Conservation (phyloP, 768 basidiomycete genomes). For the Psilocybe sp. region DNA sequence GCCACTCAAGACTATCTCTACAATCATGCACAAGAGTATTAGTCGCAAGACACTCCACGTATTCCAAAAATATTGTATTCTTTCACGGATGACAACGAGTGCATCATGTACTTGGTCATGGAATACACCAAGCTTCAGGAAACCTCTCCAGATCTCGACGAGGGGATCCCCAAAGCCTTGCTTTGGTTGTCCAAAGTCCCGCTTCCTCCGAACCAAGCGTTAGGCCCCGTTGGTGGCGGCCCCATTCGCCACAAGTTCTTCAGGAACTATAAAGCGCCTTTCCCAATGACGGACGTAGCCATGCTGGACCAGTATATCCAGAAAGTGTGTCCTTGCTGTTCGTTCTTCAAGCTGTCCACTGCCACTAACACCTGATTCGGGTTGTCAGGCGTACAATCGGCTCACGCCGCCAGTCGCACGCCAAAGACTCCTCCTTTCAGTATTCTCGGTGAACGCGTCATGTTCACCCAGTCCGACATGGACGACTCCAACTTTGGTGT, state of each 20-base stretch:
- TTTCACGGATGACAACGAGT: slow-evolving; percentile 8
- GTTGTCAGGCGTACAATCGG: slow-evolving; percentile 5
- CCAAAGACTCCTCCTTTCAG: slow-evolving; percentile 10
- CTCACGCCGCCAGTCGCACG: slow-evolving; percentile 1
- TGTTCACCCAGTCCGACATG: slow-evolving; percentile 30
- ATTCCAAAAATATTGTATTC: slow-evolving; percentile 18
- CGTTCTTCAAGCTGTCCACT: slow-evolving; percentile 11
- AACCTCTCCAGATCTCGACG: slow-evolving; percentile 13
- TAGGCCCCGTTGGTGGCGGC: slow-evolving; percentile 14
- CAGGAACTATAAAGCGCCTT: slow-evolving; percentile 9
- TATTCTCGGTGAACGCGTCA: slow-evolving; percentile 18
- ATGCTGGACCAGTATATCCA: slow-evolving; percentile 8
- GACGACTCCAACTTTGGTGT: slow-evolving; percentile 23
- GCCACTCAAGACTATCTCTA: slow-evolving; percentile 20
- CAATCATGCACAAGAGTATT: slow-evolving; percentile 11
- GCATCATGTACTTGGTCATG: slow-evolving; percentile 23
- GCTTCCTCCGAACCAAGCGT: slow-evolving; percentile 14
- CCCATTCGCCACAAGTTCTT: slow-evolving; percentile 8
- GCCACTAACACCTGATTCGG: slow-evolving; percentile 8
- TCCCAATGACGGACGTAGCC: slow-evolving; percentile 5
- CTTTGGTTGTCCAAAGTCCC: slow-evolving; percentile 20
- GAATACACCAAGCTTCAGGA: slow-evolving; percentile 20
- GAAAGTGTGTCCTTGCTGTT: slow-evolving; percentile 7
- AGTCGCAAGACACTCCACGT: slow-evolving; percentile 16
- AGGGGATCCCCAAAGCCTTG: slow-evolving; percentile 19